Base-by-base conservation (phyloP, 495 filamentous ascomycete species). In the Astrocystis sublimbata region DNA sequence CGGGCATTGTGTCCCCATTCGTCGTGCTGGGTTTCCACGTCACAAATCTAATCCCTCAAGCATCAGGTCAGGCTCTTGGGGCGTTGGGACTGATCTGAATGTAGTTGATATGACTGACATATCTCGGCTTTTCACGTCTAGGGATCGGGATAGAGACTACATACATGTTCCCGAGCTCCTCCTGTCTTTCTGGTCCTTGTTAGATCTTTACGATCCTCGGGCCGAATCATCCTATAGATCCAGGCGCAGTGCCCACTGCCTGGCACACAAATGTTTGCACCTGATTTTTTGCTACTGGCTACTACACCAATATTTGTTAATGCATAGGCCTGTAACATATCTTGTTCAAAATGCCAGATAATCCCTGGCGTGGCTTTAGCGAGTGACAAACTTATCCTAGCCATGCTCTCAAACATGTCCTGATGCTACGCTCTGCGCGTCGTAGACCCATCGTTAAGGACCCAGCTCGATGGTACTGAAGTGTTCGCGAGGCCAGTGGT, bases 121-220 rank as follows among this genome's bases (percentile, higher is more conserved):
- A 10, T 52, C 7, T 9, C 58, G 58, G 47, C 38, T 40, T 45
- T 35, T 43, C 36, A 36, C 36, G 10, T 41, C 47, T 52, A 50
- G 47, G 41, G 7, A 36, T 13, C 15, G 36, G 47, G 57, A 26
- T 9, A 9, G 36, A 31, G 8, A 10, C 28, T 35, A 6, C 35
- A 7, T 45, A 38, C 36, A 45, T 17, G 33, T 38, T 35, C 43
- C 58, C 47, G 58, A 38, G 58, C 38, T 61, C 19, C 38, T 61
- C 30, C 58, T 38, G 23, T 26, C 58, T 43, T 15, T 45, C 17
- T 45, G 47, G 50, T 51, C 23, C 24, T 17, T 52, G 24, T 61
- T 49, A 53, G 58, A 53, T 61, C 50, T 5, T n/a, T n/a, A n/a
- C n/a, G n/a, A 30, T 15, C 24, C 43, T 45, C 58, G 49, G 58